Conservation (phyloP, 73 alveolate species). For the Tetrahymena borealis region DNA sequence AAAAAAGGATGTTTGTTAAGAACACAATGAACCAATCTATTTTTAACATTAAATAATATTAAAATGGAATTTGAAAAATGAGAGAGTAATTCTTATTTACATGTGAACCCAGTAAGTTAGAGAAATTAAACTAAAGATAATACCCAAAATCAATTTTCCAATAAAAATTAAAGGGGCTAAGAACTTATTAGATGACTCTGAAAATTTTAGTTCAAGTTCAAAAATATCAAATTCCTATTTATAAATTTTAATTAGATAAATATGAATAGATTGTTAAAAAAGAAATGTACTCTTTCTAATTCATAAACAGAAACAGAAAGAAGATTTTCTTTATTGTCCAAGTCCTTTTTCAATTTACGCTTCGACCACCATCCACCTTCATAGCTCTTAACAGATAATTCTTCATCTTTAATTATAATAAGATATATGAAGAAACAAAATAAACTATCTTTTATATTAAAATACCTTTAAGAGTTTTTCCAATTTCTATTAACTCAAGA, state of each 20-base stretch:
- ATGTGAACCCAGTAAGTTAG: neutral
- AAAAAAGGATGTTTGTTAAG: slow-evolving; percentile 38
- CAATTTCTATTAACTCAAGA: neutral
- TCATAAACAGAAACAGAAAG: neutral
- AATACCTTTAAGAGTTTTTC: neutral
- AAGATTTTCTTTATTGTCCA: neutral
- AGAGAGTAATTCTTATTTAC: neutral
- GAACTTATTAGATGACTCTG: neutral
- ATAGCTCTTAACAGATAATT: neutral
- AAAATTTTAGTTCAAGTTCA: neutral
- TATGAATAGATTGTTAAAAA: neutral
- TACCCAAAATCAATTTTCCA: slow-evolving; percentile 32
- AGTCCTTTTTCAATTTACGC: neutral
- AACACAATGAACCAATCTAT: neutral
- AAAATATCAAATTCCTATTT: neutral
- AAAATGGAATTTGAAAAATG: neutral
- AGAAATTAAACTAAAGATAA: neutral
- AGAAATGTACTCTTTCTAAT: neutral
- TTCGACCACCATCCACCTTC: neutral
- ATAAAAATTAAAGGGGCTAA: neutral
- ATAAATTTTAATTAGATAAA: neutral
- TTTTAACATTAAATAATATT: neutral
- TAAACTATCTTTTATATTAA: neutral
- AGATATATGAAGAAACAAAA: neutral
- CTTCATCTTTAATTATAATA: neutral